These are phyloP conservation scores for Aspergillus sp. DNA, from an alignment of 2,329 filamentous ascomycete genomes.

Conservation along the genomic window DNA sequence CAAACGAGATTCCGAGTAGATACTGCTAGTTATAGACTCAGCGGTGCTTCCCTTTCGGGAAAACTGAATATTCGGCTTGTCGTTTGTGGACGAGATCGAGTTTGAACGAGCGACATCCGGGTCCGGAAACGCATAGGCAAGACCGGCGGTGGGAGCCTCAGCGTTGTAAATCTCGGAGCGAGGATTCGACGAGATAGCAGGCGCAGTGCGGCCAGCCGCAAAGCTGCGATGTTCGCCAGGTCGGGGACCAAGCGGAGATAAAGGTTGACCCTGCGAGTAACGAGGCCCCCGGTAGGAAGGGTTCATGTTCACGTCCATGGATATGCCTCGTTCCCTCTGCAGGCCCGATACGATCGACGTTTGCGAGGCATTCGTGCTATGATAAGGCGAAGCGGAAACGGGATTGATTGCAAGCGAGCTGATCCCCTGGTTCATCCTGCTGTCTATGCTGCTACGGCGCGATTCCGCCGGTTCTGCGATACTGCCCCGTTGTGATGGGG, in stretches of 20 bases:
- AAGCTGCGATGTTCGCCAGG: constrained; percentile 42
- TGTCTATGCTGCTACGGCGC: constrained; percentile 50
- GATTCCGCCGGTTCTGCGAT: constrained; percentile 45
- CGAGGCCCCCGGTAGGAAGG: constrained; percentile 40
- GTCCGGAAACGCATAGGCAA: constrained; percentile 53
- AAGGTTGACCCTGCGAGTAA: constrained; percentile 39
- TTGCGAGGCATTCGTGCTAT: constrained; percentile 48
- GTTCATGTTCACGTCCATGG: constrained; percentile 36
- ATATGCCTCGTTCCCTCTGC: constrained; percentile 44
- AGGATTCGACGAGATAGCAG: constrained; percentile 50
- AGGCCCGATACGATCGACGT: constrained; percentile 45
- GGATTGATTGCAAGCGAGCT: constrained; percentile 48
- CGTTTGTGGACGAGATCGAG: constrained; percentile 35
- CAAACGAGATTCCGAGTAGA: constrained; percentile 47
- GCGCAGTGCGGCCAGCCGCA: constrained; percentile 47
- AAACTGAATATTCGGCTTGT: constrained; percentile 35
- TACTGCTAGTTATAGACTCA: constrained; percentile 48
- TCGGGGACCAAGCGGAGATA: constrained; percentile 43
- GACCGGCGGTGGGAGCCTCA: constrained; percentile 49
- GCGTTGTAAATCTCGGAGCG: constrained; percentile 51
- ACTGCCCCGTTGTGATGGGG: constrained; percentile 45
- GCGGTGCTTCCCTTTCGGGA: constrained; percentile 48
- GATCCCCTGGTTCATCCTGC: constrained; percentile 51
- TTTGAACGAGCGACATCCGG: constrained; percentile 44
- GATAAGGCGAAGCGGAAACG: constrained; percentile 43